phyloP scores from a whole-genome alignment of 2,329 filamentous ascomycete species.

The Teratosphaeria gauchensis region DNA sequence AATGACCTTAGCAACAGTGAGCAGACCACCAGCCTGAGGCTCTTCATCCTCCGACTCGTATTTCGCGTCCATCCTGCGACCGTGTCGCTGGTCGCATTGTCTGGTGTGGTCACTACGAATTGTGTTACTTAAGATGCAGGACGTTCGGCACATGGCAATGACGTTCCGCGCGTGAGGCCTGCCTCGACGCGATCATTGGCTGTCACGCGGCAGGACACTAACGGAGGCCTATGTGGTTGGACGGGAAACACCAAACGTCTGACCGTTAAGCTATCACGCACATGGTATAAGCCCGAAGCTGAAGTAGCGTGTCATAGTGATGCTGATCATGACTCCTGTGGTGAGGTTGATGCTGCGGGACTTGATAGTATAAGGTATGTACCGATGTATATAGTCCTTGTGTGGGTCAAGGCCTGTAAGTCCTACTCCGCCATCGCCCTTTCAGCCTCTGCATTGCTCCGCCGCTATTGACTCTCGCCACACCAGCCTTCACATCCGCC shows the following conservation, averaged over 20 bases:
- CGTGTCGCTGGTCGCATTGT: neutral
- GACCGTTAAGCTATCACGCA: neutral
- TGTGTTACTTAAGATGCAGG: neutral
- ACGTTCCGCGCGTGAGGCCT: neutral
- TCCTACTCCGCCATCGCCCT: neutral
- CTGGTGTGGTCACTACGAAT: neutral
- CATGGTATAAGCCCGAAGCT: neutral
- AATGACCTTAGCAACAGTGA: neutral
- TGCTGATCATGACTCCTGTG: too few species aligned
- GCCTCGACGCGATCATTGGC: neutral
- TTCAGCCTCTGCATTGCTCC: neutral
- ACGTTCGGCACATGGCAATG: neutral
- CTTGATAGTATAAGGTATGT: neutral
- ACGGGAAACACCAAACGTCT: neutral
- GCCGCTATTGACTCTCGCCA: constrained; percentile 1
- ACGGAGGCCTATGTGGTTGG: neutral
- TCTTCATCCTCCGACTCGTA: neutral
- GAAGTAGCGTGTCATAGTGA: neutral
- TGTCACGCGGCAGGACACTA: neutral
- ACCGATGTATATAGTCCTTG: neutral
- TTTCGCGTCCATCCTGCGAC: neutral
- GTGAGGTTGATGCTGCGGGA: too few species aligned
- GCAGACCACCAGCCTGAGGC: neutral
- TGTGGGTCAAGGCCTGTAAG: neutral
- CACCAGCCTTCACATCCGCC: constrained; percentile 17